Percentiles rank a stretch among this genome's conserved stretches.
These are phyloP conservation scores for Borovskyia barvae DNA, from an alignment of 208 protist species.

Conservation along the genomic window DNA sequence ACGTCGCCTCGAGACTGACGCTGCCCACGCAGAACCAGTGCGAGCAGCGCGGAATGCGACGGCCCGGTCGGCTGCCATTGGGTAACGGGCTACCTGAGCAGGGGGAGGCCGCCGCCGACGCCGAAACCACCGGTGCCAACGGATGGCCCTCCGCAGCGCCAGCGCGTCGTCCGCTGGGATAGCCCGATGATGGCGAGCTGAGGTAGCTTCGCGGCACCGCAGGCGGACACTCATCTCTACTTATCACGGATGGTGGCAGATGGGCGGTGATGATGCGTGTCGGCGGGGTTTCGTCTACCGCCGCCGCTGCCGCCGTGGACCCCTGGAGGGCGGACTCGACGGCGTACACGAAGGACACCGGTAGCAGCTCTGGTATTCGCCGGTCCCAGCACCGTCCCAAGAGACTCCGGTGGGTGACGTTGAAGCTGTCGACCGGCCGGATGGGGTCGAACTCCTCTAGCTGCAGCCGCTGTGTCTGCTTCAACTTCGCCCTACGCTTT, in stretches of 20 bases:
- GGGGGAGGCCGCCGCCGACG: too few species aligned
- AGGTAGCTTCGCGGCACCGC: slow-evolving; percentile 10
- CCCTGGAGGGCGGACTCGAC: slow-evolving; percentile 15
- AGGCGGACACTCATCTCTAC: slow-evolving; percentile 12
- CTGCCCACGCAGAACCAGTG: slow-evolving; percentile 57
- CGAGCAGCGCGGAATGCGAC: slow-evolving; percentile 38
- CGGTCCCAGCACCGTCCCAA: slow-evolving; percentile 80
- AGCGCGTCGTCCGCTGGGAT: neutral
- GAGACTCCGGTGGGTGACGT: slow-evolving; percentile 58
- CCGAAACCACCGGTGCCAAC: too few species aligned
- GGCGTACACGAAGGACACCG: slow-evolving; percentile 36
- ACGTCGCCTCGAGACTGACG: slow-evolving; percentile 22
- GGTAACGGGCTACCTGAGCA: too few species aligned
- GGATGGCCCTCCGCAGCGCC: neutral
- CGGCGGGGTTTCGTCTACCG: slow-evolving; percentile 7
- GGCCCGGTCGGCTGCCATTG: neutral
- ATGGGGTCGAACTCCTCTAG: slow-evolving; percentile 62
- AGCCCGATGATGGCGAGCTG: slow-evolving; percentile 2
- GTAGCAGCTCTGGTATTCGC: slow-evolving; percentile 40
- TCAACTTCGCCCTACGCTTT: slow-evolving; percentile 26
- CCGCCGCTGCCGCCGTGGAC: too few species aligned
- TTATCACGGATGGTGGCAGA: neutral
- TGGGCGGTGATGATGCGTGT: slow-evolving; percentile 9
- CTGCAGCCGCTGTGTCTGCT: slow-evolving; percentile 22
- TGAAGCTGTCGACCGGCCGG: slow-evolving; percentile 61